Conservation (phyloP, 2,329 filamentous ascomycete genomes). For the Aspergillus awamori region DNA sequence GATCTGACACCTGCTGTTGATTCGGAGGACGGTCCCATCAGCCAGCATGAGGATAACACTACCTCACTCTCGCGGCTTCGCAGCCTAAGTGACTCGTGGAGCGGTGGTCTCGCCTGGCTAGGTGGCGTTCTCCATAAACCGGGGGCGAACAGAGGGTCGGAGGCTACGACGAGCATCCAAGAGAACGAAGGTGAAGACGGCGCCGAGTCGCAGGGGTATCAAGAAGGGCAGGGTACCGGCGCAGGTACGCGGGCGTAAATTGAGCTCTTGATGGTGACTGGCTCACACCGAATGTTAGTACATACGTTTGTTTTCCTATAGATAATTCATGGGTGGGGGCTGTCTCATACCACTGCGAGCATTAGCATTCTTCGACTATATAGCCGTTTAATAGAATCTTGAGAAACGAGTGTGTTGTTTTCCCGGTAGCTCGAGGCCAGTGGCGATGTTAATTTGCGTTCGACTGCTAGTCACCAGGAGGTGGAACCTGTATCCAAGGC, state of each 20-base stretch:
- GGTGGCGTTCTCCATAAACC: slow-evolving; percentile 35
- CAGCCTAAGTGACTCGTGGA: slow-evolving; percentile 44
- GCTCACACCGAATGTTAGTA: slow-evolving; percentile 12
- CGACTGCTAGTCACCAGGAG: background rate
- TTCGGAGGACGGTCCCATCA: slow-evolving; percentile 16
- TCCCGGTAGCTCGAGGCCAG: background rate
- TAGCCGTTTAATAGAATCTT: slow-evolving; percentile 5
- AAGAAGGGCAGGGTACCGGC: background rate
- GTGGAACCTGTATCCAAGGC: background rate
- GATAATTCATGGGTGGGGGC: slow-evolving; percentile 4
- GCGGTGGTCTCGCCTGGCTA: slow-evolving; percentile 39
- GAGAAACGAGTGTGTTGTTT: background rate
- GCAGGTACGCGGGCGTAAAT: slow-evolving; percentile 13
- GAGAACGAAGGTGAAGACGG: background rate
- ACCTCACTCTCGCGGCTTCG: slow-evolving; percentile 32
- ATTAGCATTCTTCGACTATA: slow-evolving; percentile 8
- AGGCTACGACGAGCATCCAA: background rate
- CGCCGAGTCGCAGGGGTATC: slow-evolving; percentile 6
- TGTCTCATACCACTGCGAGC: slow-evolving; percentile 1
- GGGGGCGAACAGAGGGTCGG: slow-evolving; percentile 8
- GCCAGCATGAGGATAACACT: slow-evolving; percentile 20
- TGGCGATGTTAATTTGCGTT: too few relatives aligned
- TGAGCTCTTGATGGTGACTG: slow-evolving; percentile 8
- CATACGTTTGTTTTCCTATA: slow-evolving; percentile 12
- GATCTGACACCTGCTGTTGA: slow-evolving; percentile 28